Evolutionary conservation across 176 grass and related monocot genomes (phyloP).

Genomic region (Ampelocalamus luodianensis): DNA sequence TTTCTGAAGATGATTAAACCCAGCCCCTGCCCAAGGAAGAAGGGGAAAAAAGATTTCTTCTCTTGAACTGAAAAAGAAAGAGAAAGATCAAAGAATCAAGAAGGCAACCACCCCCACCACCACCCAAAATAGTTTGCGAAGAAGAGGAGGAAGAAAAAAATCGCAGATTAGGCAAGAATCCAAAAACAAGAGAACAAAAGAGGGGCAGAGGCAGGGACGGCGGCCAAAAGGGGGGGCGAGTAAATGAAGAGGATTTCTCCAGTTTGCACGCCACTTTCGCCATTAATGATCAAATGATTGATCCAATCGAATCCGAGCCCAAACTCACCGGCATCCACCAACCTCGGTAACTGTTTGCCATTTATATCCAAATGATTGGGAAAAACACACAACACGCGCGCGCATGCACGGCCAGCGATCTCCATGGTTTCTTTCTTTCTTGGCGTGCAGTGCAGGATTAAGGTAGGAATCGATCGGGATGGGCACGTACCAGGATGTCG

Average conservation of each 20-base stretch:
- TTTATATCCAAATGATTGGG: conserved; percentile 63
- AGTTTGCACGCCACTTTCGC: conserved; percentile 40
- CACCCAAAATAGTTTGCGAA: neutral
- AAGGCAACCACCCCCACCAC: neutral
- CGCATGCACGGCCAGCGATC: conserved; percentile 24
- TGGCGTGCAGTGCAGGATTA: neutral
- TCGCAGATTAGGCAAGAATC: conserved; percentile 33
- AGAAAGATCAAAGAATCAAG: neutral
- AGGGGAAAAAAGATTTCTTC: neutral
- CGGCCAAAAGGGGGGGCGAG: conserved; percentile 24
- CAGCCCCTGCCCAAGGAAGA: neutral
- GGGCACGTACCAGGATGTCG: conserved; percentile 77
- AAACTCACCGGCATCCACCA: conserved; percentile 18
- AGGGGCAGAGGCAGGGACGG: neutral
- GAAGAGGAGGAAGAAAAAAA: neutral
- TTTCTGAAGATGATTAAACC: conserved; percentile 14
- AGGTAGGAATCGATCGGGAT: neutral
- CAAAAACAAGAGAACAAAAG: conserved; percentile 55
- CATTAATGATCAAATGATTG: conserved; percentile 89
- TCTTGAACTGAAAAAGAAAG: neutral
- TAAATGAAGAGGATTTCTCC: conserved; percentile 44
- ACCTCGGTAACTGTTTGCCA: conserved; percentile 46
- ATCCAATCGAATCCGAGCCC: conserved; percentile 26
- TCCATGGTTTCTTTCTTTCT: conserved; percentile 6
- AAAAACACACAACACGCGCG: neutral